Evolutionary conservation across 192 early-diverging fungal species (phyloP).

Genomic region (Coemansia sp.): DNA sequence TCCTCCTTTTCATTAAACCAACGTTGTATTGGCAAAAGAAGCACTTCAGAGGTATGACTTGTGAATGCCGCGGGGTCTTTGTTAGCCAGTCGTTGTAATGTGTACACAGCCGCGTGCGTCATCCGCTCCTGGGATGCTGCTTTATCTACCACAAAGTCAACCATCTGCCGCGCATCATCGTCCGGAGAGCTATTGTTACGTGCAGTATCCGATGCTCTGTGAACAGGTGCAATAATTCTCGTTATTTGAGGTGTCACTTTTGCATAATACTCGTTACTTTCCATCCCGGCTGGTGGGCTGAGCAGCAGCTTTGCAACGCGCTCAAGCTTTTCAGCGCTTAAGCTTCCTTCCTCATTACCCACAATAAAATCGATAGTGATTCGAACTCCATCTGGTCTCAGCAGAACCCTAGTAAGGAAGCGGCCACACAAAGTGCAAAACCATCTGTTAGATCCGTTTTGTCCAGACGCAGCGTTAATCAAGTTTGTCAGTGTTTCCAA

Average conservation of each 20-base stretch:
- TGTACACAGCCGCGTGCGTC: slow-evolving; percentile 23
- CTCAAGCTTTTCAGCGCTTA: slow-evolving; percentile 32
- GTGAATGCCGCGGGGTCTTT: slow-evolving; percentile 15
- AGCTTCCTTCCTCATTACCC: slow-evolving; percentile 46
- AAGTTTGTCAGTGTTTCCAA: slow-evolving; percentile 69
- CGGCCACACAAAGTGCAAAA: slow-evolving; percentile 63
- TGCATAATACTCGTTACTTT: slow-evolving; percentile 5
- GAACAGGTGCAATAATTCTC: not conserved
- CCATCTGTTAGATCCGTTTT: slow-evolving; percentile 58
- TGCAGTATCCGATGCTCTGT: not conserved
- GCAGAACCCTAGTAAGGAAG: slow-evolving; percentile 68
- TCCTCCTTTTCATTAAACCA: slow-evolving; percentile 28
- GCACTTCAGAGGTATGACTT: slow-evolving; percentile 52
- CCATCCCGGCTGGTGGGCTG: slow-evolving; percentile 23
- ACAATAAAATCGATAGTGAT: slow-evolving; percentile 70
- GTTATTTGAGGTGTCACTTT: slow-evolving; percentile 31
- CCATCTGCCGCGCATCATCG: not conserved
- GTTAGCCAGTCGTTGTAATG: slow-evolving; percentile 22
- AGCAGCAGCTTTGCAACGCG: slow-evolving; percentile 35
- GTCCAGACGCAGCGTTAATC: slow-evolving; percentile 58
- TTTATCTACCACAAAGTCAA: slow-evolving; percentile 12
- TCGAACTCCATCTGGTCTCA: slow-evolving; percentile 63
- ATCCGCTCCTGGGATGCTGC: slow-evolving; percentile 11
- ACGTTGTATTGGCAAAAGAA: slow-evolving; percentile 42
- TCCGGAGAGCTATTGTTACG: not conserved